Percentiles rank a stretch among this genome's conserved stretches.
Evolutionary conservation across 352 stramenopile species (phyloP).

Genomic region (Phytopythium vexans): DNA sequence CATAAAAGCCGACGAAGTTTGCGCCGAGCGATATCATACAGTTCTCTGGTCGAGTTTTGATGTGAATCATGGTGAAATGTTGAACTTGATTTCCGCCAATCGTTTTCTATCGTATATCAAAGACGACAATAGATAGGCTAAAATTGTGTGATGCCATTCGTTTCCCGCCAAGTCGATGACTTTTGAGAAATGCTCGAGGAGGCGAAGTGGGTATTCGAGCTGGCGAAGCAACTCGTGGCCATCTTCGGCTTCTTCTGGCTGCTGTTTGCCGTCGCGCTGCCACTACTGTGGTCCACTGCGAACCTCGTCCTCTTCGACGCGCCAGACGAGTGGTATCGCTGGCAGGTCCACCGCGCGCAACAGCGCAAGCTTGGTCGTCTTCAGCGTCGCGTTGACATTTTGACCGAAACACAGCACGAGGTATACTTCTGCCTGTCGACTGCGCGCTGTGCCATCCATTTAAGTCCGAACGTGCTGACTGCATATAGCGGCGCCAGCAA

Average conservation of each 20-base stretch:
- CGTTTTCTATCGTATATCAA: no score
- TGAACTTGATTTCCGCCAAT: no score
- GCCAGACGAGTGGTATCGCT: constrained; percentile 32
- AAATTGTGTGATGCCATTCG: no score
- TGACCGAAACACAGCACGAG: constrained; percentile 18
- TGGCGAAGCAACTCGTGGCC: constrained; percentile 37
- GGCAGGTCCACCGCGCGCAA: constrained; percentile 32
- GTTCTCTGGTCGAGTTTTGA: no score
- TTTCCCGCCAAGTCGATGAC: no score
- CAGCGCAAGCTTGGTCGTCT: constrained; percentile 35
- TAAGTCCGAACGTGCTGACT: background rate
- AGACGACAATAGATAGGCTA: no score
- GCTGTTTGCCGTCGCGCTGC: constrained; percentile 39
- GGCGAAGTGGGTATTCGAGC: constrained; percentile 3
- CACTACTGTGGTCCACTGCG: constrained; percentile 20
- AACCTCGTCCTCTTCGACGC: constrained; percentile 26
- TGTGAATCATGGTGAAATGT: no score
- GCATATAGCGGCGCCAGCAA: no score
- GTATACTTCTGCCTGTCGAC: constrained; percentile 2
- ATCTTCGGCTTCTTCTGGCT: constrained; percentile 44
- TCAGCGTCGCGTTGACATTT: constrained; percentile 23
- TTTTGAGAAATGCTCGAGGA: background rate
- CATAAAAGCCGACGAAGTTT: background rate
- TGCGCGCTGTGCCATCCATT: background rate
- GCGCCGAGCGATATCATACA: no score